Conservation (phyloP, 441 rosid species). For the Gossypium davidsonii region DNA sequence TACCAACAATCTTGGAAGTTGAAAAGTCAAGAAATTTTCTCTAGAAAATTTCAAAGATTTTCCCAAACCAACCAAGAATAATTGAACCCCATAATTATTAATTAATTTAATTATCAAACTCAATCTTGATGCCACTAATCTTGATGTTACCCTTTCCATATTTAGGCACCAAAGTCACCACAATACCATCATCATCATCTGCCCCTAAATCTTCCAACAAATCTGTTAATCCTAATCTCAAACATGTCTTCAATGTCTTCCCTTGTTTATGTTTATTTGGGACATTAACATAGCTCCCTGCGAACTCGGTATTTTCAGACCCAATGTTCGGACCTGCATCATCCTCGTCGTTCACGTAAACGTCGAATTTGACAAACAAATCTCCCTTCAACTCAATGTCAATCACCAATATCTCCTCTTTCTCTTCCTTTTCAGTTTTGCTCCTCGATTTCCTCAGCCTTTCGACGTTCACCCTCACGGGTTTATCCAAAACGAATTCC, state of each 20-base stretch:
- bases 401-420: slow-evolving; percentile 45
- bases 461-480: slow-evolving; percentile 24
- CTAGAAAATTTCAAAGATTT: background rate
- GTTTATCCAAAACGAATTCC: slow-evolving; percentile 27
- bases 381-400: slow-evolving; percentile 36
- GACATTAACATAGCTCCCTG: slow-evolving; percentile 53
- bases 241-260: slow-evolving; percentile 33
- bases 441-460: slow-evolving; percentile 52
- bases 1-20: no score
- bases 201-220: slow-evolving; percentile 47
- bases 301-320: slow-evolving; percentile 41
- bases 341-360: slow-evolving; percentile 43
- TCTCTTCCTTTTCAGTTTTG: slow-evolving; percentile 46
- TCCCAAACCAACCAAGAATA: background rate
- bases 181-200: slow-evolving; percentile 45
- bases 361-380: slow-evolving; percentile 38
- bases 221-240: slow-evolving; percentile 43
- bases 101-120: slow-evolving; percentile 6
- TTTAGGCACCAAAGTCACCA: slow-evolving; percentile 47
- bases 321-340: slow-evolving; percentile 9
- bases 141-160: slow-evolving; percentile 25
- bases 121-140: slow-evolving; percentile 40
- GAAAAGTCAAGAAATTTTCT: background rate
- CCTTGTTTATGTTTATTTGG: slow-evolving; percentile 41
- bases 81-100: no score